Evolutionary conservation across 2,329 filamentous ascomycete species (phyloP).

Genomic region (Berkeleyomyces basicola): DNA sequence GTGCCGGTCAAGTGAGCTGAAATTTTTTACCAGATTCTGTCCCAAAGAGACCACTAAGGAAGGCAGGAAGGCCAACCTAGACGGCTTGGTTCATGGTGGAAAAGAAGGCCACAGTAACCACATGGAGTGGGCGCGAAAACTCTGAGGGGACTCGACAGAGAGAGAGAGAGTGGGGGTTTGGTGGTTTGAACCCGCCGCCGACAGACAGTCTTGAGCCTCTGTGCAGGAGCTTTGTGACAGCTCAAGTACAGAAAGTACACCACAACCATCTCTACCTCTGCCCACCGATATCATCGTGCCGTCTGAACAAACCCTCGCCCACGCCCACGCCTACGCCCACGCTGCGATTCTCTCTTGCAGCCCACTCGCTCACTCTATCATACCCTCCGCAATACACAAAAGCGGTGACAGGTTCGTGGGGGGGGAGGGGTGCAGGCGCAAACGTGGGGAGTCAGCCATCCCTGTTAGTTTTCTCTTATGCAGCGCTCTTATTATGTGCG

Average conservation of each 20-base stretch:
- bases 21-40: background rate
- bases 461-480: background rate
- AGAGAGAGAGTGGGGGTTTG: too few species aligned
- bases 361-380: background rate
- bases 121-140: too few species aligned
- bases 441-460: constrained; percentile 3
- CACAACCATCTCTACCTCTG: background rate
- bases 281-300: background rate
- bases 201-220: too few species aligned
- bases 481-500: background rate
- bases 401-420: constrained; percentile 6
- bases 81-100: background rate
- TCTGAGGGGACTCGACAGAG: too few species aligned
- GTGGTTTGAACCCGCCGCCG: too few species aligned
- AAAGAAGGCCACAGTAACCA: too few species aligned
- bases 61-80: background rate
- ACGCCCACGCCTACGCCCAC: background rate
- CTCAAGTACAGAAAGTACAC: background rate
- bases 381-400: background rate
- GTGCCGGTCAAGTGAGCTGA: background rate
- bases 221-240: background rate
- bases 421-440: background rate
- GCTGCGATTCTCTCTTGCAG: too few species aligned
- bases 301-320: background rate
- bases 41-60: background rate